Base-by-base conservation (phyloP, 2,329 filamentous ascomycete species). In the Aspergillus pseudoglaucus region DNA sequence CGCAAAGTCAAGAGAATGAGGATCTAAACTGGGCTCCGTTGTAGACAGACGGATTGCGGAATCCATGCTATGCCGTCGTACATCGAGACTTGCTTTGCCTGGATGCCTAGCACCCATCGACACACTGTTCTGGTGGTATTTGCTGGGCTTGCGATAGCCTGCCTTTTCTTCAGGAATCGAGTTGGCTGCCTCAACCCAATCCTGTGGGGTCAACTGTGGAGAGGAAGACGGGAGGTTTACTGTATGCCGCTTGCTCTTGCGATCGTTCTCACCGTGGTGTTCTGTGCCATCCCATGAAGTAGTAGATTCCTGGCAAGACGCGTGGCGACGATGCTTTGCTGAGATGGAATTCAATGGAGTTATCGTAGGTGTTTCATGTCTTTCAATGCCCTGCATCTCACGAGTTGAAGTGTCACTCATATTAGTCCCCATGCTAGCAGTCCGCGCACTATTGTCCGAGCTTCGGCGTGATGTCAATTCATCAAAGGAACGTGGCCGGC, bases 151-250 rank as follows among this genome's bases (percentile, higher is more conserved):
- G n/a, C 17, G 33, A 37, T n/a, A 18, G 17, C 33, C 33, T 37
- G 6, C n/a, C 33, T 37, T 37, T 37, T 18, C 17, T 5, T 7
- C 51, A 10, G 53, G 56, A 25, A 54, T 54, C 38, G 63, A 51
- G 47, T 63, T 62, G 18, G 67, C 68, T 18, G 69, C 69, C 32
- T 69, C 69, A 32, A 72, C 47, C 69, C 69, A 72, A 44, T 72
- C 69, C 44, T 69, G 61, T 4, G 69, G 66, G 3, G 67, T 68
- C n/a, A 71, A 52, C 3, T 63, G 64, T 4, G 62, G 59, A 1
- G 66, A 67, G 2, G 59, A 56, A 25, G 51, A 55, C 33, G 33
- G n/a, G n/a, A 37, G 33, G 33, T 37, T 18, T 18, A 37, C 33
- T 7, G 33, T 17, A 9, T 37, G 33, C 10, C 33, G n/a, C 17